phyloP scores from a whole-genome alignment of 257 asterid genomes.

The Verbena officinalis region DNA sequence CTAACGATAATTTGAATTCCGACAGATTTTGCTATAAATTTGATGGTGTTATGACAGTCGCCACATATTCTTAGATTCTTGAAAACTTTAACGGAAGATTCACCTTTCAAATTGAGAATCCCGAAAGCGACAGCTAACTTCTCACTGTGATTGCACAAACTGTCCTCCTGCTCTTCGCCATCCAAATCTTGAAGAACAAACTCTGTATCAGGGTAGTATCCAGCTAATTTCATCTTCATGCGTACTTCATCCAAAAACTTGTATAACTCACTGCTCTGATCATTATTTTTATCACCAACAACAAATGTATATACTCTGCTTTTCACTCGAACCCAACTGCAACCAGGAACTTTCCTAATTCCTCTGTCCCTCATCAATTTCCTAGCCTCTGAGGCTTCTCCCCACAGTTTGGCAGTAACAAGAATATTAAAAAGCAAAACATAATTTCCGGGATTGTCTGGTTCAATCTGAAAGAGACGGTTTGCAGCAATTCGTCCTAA shows the following conservation, averaged over 20 bases:
- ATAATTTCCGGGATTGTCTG: slow-evolving; percentile 69
- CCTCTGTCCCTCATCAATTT: slow-evolving; percentile 73
- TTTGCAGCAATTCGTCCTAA: slow-evolving; percentile 60
- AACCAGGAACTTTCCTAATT: slow-evolving; percentile 64
- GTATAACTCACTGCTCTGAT: slow-evolving; percentile 39
- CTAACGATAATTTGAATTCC: slow-evolving; percentile 47
- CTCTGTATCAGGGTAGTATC: slow-evolving; percentile 56
- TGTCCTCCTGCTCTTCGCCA: slow-evolving; percentile 66
- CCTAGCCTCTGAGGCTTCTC: slow-evolving; percentile 63
- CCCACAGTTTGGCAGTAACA: slow-evolving; percentile 63
- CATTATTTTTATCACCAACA: slow-evolving; percentile 56
- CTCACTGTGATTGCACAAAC: slow-evolving; percentile 77
- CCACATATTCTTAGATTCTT: slow-evolving; percentile 64
- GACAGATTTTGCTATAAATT: slow-evolving; percentile 41
- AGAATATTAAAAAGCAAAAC: slow-evolving; percentile 62
- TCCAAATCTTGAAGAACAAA: slow-evolving; percentile 71
- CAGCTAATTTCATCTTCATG: slow-evolving; percentile 57
- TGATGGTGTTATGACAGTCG: slow-evolving; percentile 58
- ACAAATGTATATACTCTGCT: slow-evolving; percentile 58
- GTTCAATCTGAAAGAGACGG: slow-evolving; percentile 62
- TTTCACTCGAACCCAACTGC: slow-evolving; percentile 73
- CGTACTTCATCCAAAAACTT: slow-evolving; percentile 56
- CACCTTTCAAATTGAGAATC: slow-evolving; percentile 60
- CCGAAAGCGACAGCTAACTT: slow-evolving; percentile 79
- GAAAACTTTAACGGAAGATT: slow-evolving; percentile 56